Evolutionary conservation across 2,329 filamentous ascomycete genomes (phyloP), one percentile per base, ranked within the genome.

Genomic region (Leptodontidium sp.): DNA sequence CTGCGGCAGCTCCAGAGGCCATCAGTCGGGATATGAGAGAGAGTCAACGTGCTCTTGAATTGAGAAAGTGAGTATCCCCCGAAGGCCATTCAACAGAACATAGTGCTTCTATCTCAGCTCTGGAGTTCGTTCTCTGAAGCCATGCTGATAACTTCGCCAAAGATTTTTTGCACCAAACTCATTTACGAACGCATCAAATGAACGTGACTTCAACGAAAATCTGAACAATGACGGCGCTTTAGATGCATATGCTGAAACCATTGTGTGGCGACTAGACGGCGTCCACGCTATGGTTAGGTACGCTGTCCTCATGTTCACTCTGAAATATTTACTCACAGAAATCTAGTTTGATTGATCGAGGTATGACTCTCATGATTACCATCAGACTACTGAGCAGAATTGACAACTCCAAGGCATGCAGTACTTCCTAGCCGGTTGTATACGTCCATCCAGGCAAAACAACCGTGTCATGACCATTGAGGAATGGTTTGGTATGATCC

Each of bases 221-320:
- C 66, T 77, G 15, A 76, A 76, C 49, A 68, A 72, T 57, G 76
- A 77, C 68, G 75, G 75, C 5, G 75, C 73, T 80, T 66, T 80
- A 78, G n/a, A 79, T 67, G 35, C 77, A 74, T 73, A 79, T 71
- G 12, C 79, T 81, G 79, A 88, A 83, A 76, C 85, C 79, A 71
- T 83, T 83, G 59, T 86, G 82, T 21, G 87, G 87, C 15, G 75
- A 32, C 65, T 77, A 14, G 68, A 70, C 7, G 76, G 69, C 12
- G 66, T 68, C 32, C 75, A 76, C 68, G 74, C 72, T 32, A 74
- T 77, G 75, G 73, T 77, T 5, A 76, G 74, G 75, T 76, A 66
- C 38, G 71, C 3, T 65, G 29, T 3, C 1, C 17, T 32, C 9
- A 3, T 52, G n/a, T 1, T n/a, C 17, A 49, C 38, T 17, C n/a